Base-by-base conservation (phyloP, 2,329 filamentous ascomycete genomes). In the Ophiostoma sp. region DNA sequence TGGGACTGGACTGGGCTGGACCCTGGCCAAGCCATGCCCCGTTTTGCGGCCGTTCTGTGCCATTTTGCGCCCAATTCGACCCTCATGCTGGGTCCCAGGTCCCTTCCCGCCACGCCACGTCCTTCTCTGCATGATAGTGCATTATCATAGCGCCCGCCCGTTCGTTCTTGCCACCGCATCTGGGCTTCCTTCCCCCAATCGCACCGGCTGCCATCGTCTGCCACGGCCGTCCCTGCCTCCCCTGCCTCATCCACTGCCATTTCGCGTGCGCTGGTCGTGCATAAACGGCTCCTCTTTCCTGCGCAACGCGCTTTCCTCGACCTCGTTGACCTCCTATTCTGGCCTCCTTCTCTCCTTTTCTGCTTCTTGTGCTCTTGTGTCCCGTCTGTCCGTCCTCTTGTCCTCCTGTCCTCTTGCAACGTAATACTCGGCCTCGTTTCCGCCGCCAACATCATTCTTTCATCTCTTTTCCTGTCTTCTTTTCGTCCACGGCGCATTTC, bases 51-150 rank as follows among this genome's bases (percentile, higher is more conserved):
- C 64, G 22, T 69, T 36, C 48, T 55, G 48, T 31, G 66, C 28
- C 45, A 33, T 39, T 28, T 48, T 36, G 8, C n/a, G 48, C 48
- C 45, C 66, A 50, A 36, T 33, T 22, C 42, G 9, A 19, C 33
- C 31, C n/a, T 59, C 31, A 33, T 12, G 64, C 28, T 66, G 33
- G 15, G 63, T 48, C 63, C 63, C 63, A 48, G 39, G 42, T 22
- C 42, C 66, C 66, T 69, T 52, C 66, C 66, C 45, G 66, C 45
- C 19, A 50, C 66, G 45, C 66, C 45, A 25, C 66, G 25, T 69
- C 66, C 66, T 69, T 55, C 48, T 55, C 45, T 39, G 48, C 48
- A 69, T 55, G 28, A 48, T 66, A 69, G 66, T 39, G 66, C 45
- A 39, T 55, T 36, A 52, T 69, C 66, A 55, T 55, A 55, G 66